Percentiles rank a stretch among this genome's conserved stretches.
phyloP scores from a whole-genome alignment of 805 yeast genomes.

The Tanozyma kutaoensis region DNA sequence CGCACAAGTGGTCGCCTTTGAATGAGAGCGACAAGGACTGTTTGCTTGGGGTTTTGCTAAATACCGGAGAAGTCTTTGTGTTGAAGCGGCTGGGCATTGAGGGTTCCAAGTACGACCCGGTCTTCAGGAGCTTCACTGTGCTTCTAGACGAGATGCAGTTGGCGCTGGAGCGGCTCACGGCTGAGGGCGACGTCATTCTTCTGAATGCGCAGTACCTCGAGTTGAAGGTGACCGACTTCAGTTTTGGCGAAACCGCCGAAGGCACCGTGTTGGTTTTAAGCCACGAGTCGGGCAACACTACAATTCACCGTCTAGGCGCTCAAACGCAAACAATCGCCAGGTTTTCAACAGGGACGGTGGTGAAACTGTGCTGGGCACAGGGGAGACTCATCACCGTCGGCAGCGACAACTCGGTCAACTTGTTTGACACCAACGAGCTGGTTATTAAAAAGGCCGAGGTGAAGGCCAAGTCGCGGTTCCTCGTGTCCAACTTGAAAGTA shows the following conservation, averaged over 20 bases:
- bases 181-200: constrained; percentile 9
- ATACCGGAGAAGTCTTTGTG: constrained; percentile 23
- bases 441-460: neutral
- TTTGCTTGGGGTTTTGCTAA: constrained; percentile 19
- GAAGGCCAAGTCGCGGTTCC: constrained; percentile 2
- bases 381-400: constrained; percentile 4
- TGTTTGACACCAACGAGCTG: constrained; percentile 1
- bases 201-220: constrained; percentile 8
- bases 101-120: constrained; percentile 11
- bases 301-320: constrained; percentile 5
- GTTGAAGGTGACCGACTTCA: constrained; percentile 15
- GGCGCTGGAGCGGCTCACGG: constrained; percentile 5
- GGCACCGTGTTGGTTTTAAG: constrained; percentile 4
- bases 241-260: constrained; percentile 7
- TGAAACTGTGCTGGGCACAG: constrained; percentile 8
- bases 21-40: constrained; percentile 12
- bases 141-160: constrained; percentile 11
- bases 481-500: constrained; percentile 4
- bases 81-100: constrained; percentile 13
- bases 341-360: constrained; percentile 2
- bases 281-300: constrained; percentile 7
- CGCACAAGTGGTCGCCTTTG: constrained; percentile 21
- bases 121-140: constrained; percentile 13
- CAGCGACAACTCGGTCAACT: constrained; percentile 9
- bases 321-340: constrained; percentile 3